phyloP scores from a whole-genome alignment of 2,329 filamentous ascomycete species.

The Zasmidium angulare region DNA sequence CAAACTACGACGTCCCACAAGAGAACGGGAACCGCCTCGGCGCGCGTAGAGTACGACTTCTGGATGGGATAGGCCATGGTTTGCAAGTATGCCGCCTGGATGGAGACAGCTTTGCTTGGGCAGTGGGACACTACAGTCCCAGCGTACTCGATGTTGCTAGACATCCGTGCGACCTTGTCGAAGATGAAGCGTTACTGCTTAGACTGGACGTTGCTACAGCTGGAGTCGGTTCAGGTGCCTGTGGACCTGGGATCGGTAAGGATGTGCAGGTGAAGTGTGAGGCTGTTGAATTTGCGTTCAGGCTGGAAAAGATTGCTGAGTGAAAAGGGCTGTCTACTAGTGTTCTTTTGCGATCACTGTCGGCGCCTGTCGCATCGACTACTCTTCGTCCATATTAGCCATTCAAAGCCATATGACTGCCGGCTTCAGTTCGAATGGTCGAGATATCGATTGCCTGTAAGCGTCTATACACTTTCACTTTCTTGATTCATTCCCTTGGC shows the following conservation, averaged over 20 bases:
- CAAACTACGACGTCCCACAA: conserved; percentile 66
- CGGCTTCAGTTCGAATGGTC: too few species aligned
- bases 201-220: conserved; percentile 63
- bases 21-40: conserved; percentile 66
- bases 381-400: too few species aligned
- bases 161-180: conserved; percentile 62
- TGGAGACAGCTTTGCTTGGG: conserved; percentile 46
- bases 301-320: neutral
- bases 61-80: conserved; percentile 25
- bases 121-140: conserved; percentile 55
- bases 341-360: too few species aligned
- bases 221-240: conserved; percentile 59
- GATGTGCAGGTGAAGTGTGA: conserved; percentile 37
- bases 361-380: too few species aligned
- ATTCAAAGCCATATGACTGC: too few species aligned
- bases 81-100: conserved; percentile 27
- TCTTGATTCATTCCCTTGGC: too few species aligned
- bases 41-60: conserved; percentile 37
- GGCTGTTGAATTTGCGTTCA: neutral
- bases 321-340: too few species aligned
- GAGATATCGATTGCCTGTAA: too few species aligned
- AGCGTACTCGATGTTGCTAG: conserved; percentile 56
- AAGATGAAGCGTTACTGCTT: conserved; percentile 57
- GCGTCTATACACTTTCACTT: too few species aligned
- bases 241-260: conserved; percentile 53